Evolutionary conservation across 495 filamentous ascomycete species (phyloP), one percentile per base, ranked within the genome.

Genomic region (Neurospora sp.): DNA sequence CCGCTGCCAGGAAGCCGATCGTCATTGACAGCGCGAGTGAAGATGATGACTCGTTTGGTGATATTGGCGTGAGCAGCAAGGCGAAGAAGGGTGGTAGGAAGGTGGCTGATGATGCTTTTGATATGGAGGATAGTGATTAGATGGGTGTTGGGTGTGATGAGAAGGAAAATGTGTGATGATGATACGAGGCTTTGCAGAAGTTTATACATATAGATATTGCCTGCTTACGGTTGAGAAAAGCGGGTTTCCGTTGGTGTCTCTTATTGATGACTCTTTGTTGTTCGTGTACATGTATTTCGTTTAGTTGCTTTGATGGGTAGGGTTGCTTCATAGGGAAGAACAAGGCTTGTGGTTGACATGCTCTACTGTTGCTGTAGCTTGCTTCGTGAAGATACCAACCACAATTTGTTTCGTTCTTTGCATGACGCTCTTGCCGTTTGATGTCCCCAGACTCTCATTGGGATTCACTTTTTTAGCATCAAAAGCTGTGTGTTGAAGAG

Each of bases 31-130:
- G 23, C 14, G 54, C 23, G 3, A 66, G 54, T 35, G 78, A 83
- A 27, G 85, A 86, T 44, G 84, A 86, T 35, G 84, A 84, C 9
- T 79, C 79, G 69, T 76, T 80, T 18, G 82, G 82, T 9, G 79
- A 81, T 7, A 78, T 79, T n/a, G 73, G 70, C 20, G 77, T 79
- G 38, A 78, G 77, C 10, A 83, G 77, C 16, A 83, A 82, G 62
- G 76, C 72, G 12, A 81, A 82, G 76, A 80, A 82, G 38, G 80
- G 80, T 40, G 77, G 78, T 71, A 44, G 72, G 40, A 73, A 76
- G 27, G 72, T 72, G 37, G 73, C 70, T 2, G 72, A 70, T 2
- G 76, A 77, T 69, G 79, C 46, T n/a, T 79, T 77, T 74, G 77
- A 40, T n/a, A 76, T 81, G 76, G 76, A 75, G 39, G 77, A 79